Base-by-base conservation (phyloP, 805 yeast genomes). In the Sugiyamaella floridensis region DNA sequence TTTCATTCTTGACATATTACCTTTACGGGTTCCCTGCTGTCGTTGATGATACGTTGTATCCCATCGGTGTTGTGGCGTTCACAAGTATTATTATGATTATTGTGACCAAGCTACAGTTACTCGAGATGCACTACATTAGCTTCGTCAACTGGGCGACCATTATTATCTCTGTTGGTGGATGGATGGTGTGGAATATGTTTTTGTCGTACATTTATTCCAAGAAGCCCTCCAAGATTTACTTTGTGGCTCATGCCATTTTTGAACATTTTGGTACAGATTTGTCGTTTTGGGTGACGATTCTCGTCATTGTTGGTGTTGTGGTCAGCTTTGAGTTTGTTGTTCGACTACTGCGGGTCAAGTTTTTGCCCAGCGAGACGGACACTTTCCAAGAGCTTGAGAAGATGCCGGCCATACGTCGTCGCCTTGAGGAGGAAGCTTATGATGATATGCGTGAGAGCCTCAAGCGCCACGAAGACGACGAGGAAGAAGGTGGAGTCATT, bases 231-330 rank as follows among this genome's bases (percentile, higher is more conserved):
- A 70, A 79, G 51, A 86, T 86, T 12, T 89, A 80, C 67, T 86
- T 79, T 65, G 97, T 86, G 2, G 72, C 75, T 7, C 75, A 78
- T 55, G 95, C 93, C 1, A 72, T 93, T 47, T 74, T 76, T 53
- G 68, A 81, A 47, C 80, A 80, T 49, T 89, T 88, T 71, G 98
- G 98, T 19, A 68, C 58, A 18, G 97, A 93, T 64, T 66, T 74
- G n/a, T 76, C 86, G 0, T 92, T 89, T 81, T 93, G 98, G 98
- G 87, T 88, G 1, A 68, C 88, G 0, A 69, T 86, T 34, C 63
- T 88, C 29, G 75, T 82, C 1, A 64, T 86, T 16, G 66, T 74
- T 0, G 69, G 79, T 0, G 71, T 87, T 50, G 85, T 92, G 1
- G 58, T 86, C 12, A 67, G 82, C 40, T 70, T 86, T 54, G 98